Base-by-base conservation (phyloP, 768 basidiomycete species). In the Calocybe gangraenosa region DNA sequence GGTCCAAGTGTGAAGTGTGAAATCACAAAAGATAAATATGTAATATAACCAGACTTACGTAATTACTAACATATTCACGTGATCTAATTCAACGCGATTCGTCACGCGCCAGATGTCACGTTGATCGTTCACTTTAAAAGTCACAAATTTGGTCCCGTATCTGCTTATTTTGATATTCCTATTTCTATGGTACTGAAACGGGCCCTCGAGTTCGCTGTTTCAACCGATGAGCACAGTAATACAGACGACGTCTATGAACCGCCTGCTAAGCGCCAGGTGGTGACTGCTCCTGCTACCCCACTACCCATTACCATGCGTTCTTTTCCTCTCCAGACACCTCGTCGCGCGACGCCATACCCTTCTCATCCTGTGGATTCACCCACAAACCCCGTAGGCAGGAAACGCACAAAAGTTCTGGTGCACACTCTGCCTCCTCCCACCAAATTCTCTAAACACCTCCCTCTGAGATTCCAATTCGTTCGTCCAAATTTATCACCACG, bases 331-430 rank as follows among this genome's bases (percentile, higher is more conserved):
- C 43, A 42, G 17, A 54, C 58, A 25, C 56, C 58, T 18, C 52
- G 46, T 33, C 52, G 69, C 2, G 63, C 63, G 47, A 74, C 72
- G 2, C 69, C 74, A 1, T 72, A 72, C 57, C 60, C 78, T 43
- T 62, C 67, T 40, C 54, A 63, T 57, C 80, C 84, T 3, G 75
- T 69, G 5, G 84, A 87, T 64, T 85, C 84, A 0, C 84, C 85
- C 0, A 75, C 79, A 3, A 87, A 86, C 53, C 85, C 84, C 0
- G 81, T 87, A 48, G 81, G 82, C 13, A 66, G 81, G 36, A 77
- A 76, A 37, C 70, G 74, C 14, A 67, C 68, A 11, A 65, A 68
- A 15, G 58, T 68, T 11, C 53, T 73, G 2, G 55, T 64, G 6
- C 69, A 68, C 18, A 57, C 63, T 0, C 61, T 75, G 7, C 75